Conservation (phyloP, 75 land plant species). For the Picea glauca region DNA sequence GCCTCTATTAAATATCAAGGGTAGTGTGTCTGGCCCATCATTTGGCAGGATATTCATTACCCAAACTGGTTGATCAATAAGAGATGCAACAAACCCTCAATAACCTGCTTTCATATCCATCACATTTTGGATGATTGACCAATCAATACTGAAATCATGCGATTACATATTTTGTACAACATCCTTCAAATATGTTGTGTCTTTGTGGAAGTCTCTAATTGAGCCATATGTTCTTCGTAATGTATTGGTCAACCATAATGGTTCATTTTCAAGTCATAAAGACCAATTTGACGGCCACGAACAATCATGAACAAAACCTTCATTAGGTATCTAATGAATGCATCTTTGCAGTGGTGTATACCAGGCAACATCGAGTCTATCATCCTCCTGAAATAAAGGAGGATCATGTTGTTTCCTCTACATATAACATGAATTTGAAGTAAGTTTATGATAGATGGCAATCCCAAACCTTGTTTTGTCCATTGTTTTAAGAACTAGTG, state of each 20-base stretch:
- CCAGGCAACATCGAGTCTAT: slow-evolving; percentile 60
- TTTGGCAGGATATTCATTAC: slow-evolving; percentile 28
- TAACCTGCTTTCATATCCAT: slow-evolving; percentile 95
- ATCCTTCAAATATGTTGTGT: slow-evolving; percentile 57
- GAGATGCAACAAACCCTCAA: slow-evolving; percentile 94
- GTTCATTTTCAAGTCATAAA: slow-evolving; percentile 50
- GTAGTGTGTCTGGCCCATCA: too few relatives aligned
- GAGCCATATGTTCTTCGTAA: slow-evolving; percentile 20
- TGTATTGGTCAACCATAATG: slow-evolving; percentile 30
- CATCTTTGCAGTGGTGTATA: slow-evolving; percentile 51
- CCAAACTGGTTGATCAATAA: slow-evolving; percentile 64
- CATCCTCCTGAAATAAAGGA: slow-evolving; percentile 55
- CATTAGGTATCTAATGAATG: slow-evolving; percentile 30
- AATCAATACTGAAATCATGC: slow-evolving; percentile 48
- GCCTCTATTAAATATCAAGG: too few relatives aligned
- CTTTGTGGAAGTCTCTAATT: slow-evolving; percentile 31
- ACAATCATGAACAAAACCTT: not conserved
- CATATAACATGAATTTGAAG: slow-evolving; percentile 67
- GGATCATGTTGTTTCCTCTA: slow-evolving; percentile 39
- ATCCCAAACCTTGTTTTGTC: slow-evolving; percentile 66
- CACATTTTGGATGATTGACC: slow-evolving; percentile 72
- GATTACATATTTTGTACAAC: slow-evolving; percentile 60
- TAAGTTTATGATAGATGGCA: slow-evolving; percentile 91
- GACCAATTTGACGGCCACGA: slow-evolving; percentile 61
- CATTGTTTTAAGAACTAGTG: slow-evolving; percentile 42